Evolutionary conservation across 352 stramenopile species (phyloP).

Genomic region (Pythium phragmitis): DNA sequence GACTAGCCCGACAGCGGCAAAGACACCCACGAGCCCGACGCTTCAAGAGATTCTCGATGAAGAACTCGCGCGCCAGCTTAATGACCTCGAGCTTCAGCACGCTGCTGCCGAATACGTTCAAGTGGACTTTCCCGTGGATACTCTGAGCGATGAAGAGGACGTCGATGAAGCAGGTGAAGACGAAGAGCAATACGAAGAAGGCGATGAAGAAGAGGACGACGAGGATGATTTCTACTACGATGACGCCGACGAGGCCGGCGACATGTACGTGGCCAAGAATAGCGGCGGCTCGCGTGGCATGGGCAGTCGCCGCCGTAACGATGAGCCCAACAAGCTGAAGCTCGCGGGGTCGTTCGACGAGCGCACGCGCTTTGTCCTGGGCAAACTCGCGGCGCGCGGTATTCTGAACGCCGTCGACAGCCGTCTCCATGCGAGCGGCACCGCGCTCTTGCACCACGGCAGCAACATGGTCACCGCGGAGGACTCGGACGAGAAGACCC

Average conservation of each 20-base stretch:
- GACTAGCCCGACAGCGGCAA: not conserved
- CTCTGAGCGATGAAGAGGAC: not conserved
- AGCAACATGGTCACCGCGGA: slow-evolving; percentile 41
- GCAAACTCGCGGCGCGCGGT: slow-evolving; percentile 16
- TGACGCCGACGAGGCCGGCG: slow-evolving; percentile 26
- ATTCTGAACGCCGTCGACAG: slow-evolving; percentile 42
- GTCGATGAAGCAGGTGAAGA: not conserved
- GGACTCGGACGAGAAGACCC: slow-evolving; percentile 35
- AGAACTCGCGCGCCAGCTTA: slow-evolving; percentile 45
- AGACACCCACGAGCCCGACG: slow-evolving; percentile 19
- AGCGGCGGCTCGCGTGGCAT: not conserved
- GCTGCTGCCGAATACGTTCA: not conserved
- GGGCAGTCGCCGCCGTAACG: slow-evolving; percentile 5
- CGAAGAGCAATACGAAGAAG: slow-evolving; percentile 1
- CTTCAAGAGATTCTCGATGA: slow-evolving; percentile 74
- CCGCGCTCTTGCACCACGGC: slow-evolving; percentile 51
- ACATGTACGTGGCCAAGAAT: slow-evolving; percentile 24
- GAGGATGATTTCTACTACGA: slow-evolving; percentile 17
- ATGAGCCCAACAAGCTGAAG: slow-evolving; percentile 6
- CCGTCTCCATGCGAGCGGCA: slow-evolving; percentile 53
- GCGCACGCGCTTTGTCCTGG: slow-evolving; percentile 22
- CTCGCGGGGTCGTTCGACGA: slow-evolving; percentile 24
- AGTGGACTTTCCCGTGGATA: not conserved
- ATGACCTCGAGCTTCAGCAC: slow-evolving; percentile 32
- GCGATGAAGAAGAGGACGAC: slow-evolving; percentile 4